Percentiles rank a stretch among this genome's conserved stretches.
phyloP scores from a whole-genome alignment of 2,329 filamentous ascomycete species.

The Immersiporthe knoxdaviesiana region DNA sequence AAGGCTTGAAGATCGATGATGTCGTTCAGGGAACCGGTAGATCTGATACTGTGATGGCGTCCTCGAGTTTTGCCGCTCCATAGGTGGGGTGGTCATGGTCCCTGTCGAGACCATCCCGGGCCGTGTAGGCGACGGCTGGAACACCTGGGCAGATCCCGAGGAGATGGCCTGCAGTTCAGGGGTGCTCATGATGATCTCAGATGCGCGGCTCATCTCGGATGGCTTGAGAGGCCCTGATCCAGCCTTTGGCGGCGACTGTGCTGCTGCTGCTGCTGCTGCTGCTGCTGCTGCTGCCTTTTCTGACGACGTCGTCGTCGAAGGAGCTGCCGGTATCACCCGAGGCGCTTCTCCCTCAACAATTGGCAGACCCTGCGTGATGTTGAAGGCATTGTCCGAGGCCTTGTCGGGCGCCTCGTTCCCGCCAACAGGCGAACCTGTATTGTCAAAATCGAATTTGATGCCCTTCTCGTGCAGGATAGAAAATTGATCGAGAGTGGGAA shows the following conservation, averaged over 20 bases:
- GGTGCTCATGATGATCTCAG: conserved; percentile 65
- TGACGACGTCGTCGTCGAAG: conserved; percentile 29
- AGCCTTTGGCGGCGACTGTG: conserved; percentile 44
- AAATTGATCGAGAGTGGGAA: conserved; percentile 92
- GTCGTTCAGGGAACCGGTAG: conserved; percentile 47
- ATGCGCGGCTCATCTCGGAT: conserved; percentile 60
- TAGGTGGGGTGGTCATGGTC: conserved; percentile 72
- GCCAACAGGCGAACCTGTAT: conserved; percentile 50
- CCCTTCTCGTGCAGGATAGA: conserved; percentile 84
- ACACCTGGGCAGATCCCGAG: conserved; percentile 44
- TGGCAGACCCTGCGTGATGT: conserved; percentile 43
- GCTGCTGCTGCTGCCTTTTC: conserved; percentile 36
- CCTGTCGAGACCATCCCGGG: conserved; percentile 62
- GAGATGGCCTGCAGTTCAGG: conserved; percentile 64
- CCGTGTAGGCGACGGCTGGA: conserved; percentile 38
- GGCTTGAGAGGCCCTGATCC: conserved; percentile 47
- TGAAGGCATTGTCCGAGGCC: conserved; percentile 81
- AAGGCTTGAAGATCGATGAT: conserved; percentile 46
- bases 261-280: too few relatives aligned
- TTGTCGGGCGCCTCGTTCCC: conserved; percentile 65
- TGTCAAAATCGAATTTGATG: conserved; percentile 81
- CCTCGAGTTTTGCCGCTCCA: conserved; percentile 45
- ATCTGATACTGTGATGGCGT: conserved; percentile 50
- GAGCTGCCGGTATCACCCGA: conserved; percentile 37
- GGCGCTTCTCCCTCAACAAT: conserved; percentile 36